Percentiles rank a stretch among this genome's conserved stretches.
Evolutionary conservation across 305 asterid species (phyloP).

Genomic region (Plantago rigida): DNA sequence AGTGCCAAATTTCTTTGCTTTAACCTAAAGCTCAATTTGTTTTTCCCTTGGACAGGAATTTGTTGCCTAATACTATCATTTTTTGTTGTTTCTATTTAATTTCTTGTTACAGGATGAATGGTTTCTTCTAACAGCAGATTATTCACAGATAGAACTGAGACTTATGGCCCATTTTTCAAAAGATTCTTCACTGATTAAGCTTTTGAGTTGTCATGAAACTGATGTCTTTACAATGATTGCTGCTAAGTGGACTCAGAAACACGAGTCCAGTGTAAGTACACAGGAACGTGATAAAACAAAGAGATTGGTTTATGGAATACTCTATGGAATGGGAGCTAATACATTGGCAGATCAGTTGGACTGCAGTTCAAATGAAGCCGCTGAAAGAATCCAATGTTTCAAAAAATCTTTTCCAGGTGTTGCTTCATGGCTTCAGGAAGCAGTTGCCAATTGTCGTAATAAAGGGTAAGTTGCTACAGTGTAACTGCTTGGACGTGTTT

Average conservation of each 20-base stretch:
- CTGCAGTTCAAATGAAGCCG: conserved; percentile 72
- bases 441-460: conserved; percentile 60
- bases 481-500: conserved; percentile 19
- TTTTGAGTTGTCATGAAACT: conserved; percentile 53
- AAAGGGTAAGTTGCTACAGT: conserved; percentile 61
- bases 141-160: conserved; percentile 93
- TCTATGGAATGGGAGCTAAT: conserved; percentile 89
- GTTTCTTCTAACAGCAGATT: conserved; percentile 86
- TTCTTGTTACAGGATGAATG: conserved; percentile 73
- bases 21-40: neutral
- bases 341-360: conserved; percentile 75
- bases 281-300: conserved; percentile 90
- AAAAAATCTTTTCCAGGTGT: conserved; percentile 83
- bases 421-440: conserved; percentile 90
- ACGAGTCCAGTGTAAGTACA: conserved; percentile 54
- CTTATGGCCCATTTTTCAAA: conserved; percentile 96
- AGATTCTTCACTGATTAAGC: conserved; percentile 61
- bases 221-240: conserved; percentile 91
- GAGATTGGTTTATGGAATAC: conserved; percentile 81
- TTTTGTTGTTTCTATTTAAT: conserved; percentile 26
- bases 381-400: conserved; percentile 67
- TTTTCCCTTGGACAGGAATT: conserved; percentile 23
- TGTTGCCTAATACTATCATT: conserved; percentile 18
- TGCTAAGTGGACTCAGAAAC: conserved; percentile 74
- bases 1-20: conserved; percentile 13